Evolutionary conservation across 2,329 filamentous ascomycete species (phyloP), one percentile per base, ranked within the genome.

Genomic region (Aspergillus unguis): DNA sequence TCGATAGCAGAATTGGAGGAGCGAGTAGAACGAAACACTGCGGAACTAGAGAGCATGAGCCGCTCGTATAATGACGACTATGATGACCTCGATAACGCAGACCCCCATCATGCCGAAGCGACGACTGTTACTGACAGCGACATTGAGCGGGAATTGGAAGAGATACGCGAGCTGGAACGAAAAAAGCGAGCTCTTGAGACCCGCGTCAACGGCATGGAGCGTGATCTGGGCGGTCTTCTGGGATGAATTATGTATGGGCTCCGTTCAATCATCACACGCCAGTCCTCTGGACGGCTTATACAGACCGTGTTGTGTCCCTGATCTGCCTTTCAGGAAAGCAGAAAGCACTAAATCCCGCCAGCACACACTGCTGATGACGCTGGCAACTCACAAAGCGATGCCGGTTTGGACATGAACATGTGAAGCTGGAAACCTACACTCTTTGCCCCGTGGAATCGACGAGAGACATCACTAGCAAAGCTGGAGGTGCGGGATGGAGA

Each of bases 1-100:
- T 96, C 91, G 25, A 78, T 94, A 63, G 82, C 81, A 8, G 87
- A 90, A 62, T 91, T 96, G 63, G 92, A 97, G 73, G 79, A 80
- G 9, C 85, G 86, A 50, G 89, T 97, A 1, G 82, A 84, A 6
- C 85, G 87, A 65, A 92, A 96, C 73, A 80, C 84, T 8, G 81
- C 83, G 53, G 83, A 90, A 62, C 69, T 97, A 56, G 85, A 86
- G 53, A 80, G 80, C 52, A 85, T 92, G 79, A 91, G 91, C 61
- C 70, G 74, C 23, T 75, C 75, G 2, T 79, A 76, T 41, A 77
- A 77, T 11, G 78, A 83, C 36, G 79, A 80, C 1, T 79, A 80
- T 1, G 79, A 85, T 9, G 73, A 78, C 4, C 78, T 81, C 2
- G 76, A 79, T 3, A 68, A 74, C n/a, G 73, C 75, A 1, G 60